Conservation (phyloP, 306 rosid genomes). For the Rosa lucieae region DNA sequence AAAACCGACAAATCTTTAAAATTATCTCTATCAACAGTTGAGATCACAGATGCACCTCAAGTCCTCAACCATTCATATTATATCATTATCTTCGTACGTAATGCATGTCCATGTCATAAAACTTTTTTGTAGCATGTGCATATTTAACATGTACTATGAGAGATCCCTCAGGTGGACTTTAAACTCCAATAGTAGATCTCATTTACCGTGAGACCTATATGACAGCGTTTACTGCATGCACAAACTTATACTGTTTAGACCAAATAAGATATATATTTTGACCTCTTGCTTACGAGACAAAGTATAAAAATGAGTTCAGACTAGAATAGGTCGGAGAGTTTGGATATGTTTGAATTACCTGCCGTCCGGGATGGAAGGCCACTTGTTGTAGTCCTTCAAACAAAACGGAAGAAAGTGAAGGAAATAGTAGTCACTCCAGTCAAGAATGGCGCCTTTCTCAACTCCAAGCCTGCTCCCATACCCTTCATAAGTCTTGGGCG, state of each 20-base stretch:
- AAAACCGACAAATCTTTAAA: not conserved
- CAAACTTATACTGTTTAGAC: not conserved
- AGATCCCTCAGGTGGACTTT: not conserved
- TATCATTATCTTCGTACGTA: not conserved
- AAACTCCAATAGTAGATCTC: not conserved
- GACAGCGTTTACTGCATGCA: not conserved
- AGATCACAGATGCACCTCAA: not conserved
- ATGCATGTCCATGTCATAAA: not conserved
- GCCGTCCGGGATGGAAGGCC: slow-evolving; percentile 55
- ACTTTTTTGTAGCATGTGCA: not conserved
- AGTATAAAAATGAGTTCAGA: not conserved
- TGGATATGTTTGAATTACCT: slow-evolving; percentile 22
- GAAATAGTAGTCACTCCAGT: slow-evolving; percentile 85
- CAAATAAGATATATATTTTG: not conserved
- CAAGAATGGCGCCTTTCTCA: slow-evolving; percentile 77
- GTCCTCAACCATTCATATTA: not conserved
- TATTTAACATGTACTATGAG: not conserved
- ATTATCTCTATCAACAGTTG: not conserved
- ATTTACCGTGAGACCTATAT: not conserved
- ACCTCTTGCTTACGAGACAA: not conserved
- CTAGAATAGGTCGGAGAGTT: not conserved
- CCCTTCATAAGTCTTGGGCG: slow-evolving; percentile 80
- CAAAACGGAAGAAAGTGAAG: slow-evolving; percentile 68
- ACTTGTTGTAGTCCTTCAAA: slow-evolving; percentile 58
- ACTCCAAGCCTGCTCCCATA: slow-evolving; percentile 83